Evolutionary conservation across 495 filamentous ascomycete genomes (phyloP).

Genomic region (Aspergillus ostianus): DNA sequence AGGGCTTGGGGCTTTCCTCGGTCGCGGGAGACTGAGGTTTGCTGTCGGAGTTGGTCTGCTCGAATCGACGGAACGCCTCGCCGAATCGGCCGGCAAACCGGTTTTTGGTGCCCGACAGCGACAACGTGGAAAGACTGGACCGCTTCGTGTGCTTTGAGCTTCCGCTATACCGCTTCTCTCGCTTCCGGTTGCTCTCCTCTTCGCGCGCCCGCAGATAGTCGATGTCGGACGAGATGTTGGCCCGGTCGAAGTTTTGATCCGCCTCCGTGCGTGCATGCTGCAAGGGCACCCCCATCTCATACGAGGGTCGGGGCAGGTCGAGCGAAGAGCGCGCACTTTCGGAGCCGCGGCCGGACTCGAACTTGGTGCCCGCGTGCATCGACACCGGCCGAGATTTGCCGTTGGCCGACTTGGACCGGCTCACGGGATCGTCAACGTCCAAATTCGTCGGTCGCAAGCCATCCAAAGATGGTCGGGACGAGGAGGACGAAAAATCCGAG

Average conservation of each 20-base stretch:
- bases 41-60: conserved; percentile 55
- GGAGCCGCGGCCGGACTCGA: conserved; percentile 68
- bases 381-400: conserved; percentile 67
- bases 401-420: conserved; percentile 63
- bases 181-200: conserved; percentile 61
- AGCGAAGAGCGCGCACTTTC: conserved; percentile 47
- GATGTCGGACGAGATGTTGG: conserved; percentile 78
- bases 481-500: conserved; percentile 62
- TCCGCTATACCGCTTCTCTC: conserved; percentile 64
- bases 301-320: conserved; percentile 35
- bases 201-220: conserved; percentile 86
- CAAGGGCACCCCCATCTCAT: conserved; percentile 39
- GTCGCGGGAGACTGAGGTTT: conserved; percentile 54
- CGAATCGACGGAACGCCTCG: conserved; percentile 92
- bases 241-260: conserved; percentile 36
- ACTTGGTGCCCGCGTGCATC: conserved; percentile 74
- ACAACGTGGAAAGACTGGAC: conserved; percentile 74
- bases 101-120: conserved; percentile 75
- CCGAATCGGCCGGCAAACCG: conserved; percentile 88
- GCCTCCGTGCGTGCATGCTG: conserved; percentile 38
- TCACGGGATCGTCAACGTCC: conserved; percentile 56
- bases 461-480: conserved; percentile 75
- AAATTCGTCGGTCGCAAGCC: conserved; percentile 60
- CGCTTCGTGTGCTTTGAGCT: conserved; percentile 74
- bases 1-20: conserved; percentile 40